Evolutionary conservation across 495 filamentous ascomycete genomes (phyloP).

Genomic region (Physcia stellaris): DNA sequence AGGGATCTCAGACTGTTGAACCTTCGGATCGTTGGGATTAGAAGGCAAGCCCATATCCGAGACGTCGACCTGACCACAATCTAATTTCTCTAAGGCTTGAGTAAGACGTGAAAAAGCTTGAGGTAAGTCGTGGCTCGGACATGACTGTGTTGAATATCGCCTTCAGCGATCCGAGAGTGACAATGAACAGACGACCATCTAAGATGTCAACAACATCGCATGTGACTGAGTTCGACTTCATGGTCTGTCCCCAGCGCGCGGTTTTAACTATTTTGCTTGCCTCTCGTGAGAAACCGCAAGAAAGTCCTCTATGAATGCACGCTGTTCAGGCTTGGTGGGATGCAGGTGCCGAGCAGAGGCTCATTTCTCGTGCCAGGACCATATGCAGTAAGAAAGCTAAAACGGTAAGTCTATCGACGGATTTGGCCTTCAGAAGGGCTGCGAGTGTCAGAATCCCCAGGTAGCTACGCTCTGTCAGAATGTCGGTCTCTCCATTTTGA

Average conservation of each 20-base stretch:
- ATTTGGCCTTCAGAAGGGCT: neutral
- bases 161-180: too few species aligned
- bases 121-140: too few species aligned
- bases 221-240: slow-evolving; percentile 4
- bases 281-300: slow-evolving; percentile 1
- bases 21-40: too few species aligned
- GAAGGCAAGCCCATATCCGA: too few species aligned
- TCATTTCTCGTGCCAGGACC: slow-evolving; percentile 3
- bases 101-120: too few species aligned
- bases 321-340: neutral
- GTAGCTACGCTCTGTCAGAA: neutral
- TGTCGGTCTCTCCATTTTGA: too few species aligned
- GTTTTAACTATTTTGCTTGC: slow-evolving; percentile 1
- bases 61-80: too few species aligned
- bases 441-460: slow-evolving; percentile 5
- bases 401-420: neutral
- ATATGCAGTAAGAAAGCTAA: slow-evolving; percentile 4
- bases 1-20: too few species aligned
- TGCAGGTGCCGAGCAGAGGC: slow-evolving; percentile 2
- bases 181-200: slow-evolving; percentile 48
- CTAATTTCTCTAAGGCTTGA: too few species aligned
- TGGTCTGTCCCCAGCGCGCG: slow-evolving; percentile 9
- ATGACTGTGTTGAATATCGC: neutral
- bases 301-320: slow-evolving; percentile 2
- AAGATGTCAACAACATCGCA: slow-evolving; percentile 47